A percentile compares a stretch with the other conserved stretches of the same genome.
Conservation (phyloP, 352 stramenopile genomes). For the Phytopythium sindhum region DNA sequence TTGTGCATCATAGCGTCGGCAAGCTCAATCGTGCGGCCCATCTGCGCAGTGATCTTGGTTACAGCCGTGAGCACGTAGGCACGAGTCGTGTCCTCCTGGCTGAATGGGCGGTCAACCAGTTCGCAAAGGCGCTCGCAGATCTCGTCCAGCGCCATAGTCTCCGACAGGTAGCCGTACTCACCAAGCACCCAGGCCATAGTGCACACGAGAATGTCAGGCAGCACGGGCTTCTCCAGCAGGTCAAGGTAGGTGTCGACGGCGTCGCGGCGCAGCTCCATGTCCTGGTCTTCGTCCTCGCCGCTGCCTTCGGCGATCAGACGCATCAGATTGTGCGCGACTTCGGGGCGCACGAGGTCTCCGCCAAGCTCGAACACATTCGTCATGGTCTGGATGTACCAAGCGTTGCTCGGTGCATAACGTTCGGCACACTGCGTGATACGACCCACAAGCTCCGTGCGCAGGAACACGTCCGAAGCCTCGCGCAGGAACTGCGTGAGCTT, state of each 20-base stretch:
- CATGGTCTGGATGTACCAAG: constrained; percentile 99
- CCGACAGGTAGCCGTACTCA: constrained; percentile 98
- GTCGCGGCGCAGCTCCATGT: constrained; percentile 95
- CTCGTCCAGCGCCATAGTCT: constrained; percentile 90
- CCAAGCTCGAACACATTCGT: constrained; percentile 95
- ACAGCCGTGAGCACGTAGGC: constrained; percentile 95
- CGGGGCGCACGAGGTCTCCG: constrained; percentile 96
- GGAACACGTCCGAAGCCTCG: constrained; percentile 96
- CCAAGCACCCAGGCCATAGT: constrained; percentile 99
- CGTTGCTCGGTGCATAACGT: constrained; percentile 95
- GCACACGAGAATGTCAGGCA: constrained; percentile 95
- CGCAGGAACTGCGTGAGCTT: constrained; percentile 97
- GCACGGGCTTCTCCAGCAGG: constrained; percentile 92
- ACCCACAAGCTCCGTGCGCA: constrained; percentile 95
- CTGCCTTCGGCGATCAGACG: constrained; percentile 97
- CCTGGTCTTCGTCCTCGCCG: constrained; percentile 95
- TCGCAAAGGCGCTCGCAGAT: constrained; percentile 95
- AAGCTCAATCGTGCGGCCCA: constrained; percentile 86
- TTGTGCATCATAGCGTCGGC: constrained; percentile 95
- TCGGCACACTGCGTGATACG: constrained; percentile 98
- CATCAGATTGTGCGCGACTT: constrained; percentile 98
- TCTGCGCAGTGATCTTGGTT: constrained; percentile 98
- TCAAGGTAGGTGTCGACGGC: constrained; percentile 97
- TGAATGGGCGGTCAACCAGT: constrained; percentile 84
- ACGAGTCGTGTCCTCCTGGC: constrained; percentile 91